Evolutionary conservation across 2,329 filamentous ascomycete species (phyloP).

Genomic region (Nemania sp.): DNA sequence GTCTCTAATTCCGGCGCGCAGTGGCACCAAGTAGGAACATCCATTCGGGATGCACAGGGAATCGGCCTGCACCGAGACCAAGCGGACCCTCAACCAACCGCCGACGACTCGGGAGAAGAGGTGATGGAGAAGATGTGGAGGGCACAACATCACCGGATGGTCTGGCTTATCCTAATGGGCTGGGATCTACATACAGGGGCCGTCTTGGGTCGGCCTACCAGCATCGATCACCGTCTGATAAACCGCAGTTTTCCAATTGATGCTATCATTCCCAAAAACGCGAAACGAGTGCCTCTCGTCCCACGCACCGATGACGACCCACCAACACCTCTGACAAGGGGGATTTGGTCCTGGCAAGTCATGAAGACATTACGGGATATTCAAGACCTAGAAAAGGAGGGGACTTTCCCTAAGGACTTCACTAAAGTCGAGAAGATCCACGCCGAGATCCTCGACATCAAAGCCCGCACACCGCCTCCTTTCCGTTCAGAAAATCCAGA

Average conservation of each 20-base stretch:
- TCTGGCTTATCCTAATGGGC: slow-evolving; percentile 66
- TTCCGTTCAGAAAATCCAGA: slow-evolving; percentile 69
- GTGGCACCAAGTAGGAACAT: slow-evolving; percentile 68
- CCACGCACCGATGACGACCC: slow-evolving; percentile 63
- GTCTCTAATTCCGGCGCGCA: slow-evolving; percentile 44
- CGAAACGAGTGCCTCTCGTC: slow-evolving; percentile 61
- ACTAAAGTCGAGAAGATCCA: slow-evolving; percentile 67
- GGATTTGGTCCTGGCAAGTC: slow-evolving; percentile 64
- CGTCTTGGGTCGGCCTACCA: slow-evolving; percentile 67
- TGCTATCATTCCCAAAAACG: slow-evolving; percentile 60
- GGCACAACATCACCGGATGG: slow-evolving; percentile 65
- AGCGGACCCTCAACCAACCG: slow-evolving; percentile 62
- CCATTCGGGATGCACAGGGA: slow-evolving; percentile 72
- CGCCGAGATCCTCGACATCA: slow-evolving; percentile 60
- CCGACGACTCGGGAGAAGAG: slow-evolving; percentile 59
- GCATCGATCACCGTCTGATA: slow-evolving; percentile 62
- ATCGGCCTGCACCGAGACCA: slow-evolving; percentile 69
- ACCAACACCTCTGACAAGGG: slow-evolving; percentile 67
- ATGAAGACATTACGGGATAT: slow-evolving; percentile 65
- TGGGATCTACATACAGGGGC: slow-evolving; percentile 68
- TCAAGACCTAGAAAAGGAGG: slow-evolving; percentile 67
- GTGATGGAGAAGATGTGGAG: slow-evolving; percentile 69
- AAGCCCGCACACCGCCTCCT: slow-evolving; percentile 62
- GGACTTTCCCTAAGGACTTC: slow-evolving; percentile 66
- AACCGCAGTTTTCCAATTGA: slow-evolving; percentile 66